Percentiles rank a stretch among this genome's conserved stretches.
phyloP scores from a whole-genome alignment of 805 yeast species.

The Nakazawaea siamensis region DNA sequence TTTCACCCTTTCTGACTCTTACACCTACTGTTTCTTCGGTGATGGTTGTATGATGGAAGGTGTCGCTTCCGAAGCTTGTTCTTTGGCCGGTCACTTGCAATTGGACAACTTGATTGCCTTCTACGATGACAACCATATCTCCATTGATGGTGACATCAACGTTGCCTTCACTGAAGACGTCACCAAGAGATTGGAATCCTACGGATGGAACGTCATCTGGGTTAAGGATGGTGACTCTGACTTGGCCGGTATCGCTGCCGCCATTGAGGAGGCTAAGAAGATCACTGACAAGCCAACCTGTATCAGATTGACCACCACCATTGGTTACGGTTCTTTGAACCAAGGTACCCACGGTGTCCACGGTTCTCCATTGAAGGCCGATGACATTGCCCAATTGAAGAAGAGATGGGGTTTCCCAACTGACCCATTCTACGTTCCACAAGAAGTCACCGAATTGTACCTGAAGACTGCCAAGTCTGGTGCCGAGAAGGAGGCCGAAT shows the following conservation, averaged over 20 bases:
- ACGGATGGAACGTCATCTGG: slow-evolving; percentile 85
- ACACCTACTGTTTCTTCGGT: slow-evolving; percentile 79
- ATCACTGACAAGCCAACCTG: slow-evolving; percentile 79
- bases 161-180: slow-evolving; percentile 94
- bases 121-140: slow-evolving; percentile 95
- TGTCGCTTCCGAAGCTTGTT: slow-evolving; percentile 87
- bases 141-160: slow-evolving; percentile 90
- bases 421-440: slow-evolving; percentile 69
- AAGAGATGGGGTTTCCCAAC: slow-evolving; percentile 79
- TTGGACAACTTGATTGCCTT: slow-evolving; percentile 88
- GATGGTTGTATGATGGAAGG: slow-evolving; percentile 99
- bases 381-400: slow-evolving; percentile 85
- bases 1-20: slow-evolving; percentile 61
- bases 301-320: slow-evolving; percentile 82
- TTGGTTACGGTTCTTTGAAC: slow-evolving; percentile 85
- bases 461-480: slow-evolving; percentile 50
- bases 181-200: slow-evolving; percentile 71
- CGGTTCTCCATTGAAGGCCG: slow-evolving; percentile 93
- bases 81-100: slow-evolving; percentile 94
- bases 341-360: slow-evolving; percentile 90
- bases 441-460: slow-evolving; percentile 73
- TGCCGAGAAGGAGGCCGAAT: slow-evolving; percentile 60
- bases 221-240: slow-evolving; percentile 80
- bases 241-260: slow-evolving; percentile 58
- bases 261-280: slow-evolving; percentile 75